Base-by-base conservation (phyloP, 352 stramenopile genomes). In the Nothophytophthora sp. region DNA sequence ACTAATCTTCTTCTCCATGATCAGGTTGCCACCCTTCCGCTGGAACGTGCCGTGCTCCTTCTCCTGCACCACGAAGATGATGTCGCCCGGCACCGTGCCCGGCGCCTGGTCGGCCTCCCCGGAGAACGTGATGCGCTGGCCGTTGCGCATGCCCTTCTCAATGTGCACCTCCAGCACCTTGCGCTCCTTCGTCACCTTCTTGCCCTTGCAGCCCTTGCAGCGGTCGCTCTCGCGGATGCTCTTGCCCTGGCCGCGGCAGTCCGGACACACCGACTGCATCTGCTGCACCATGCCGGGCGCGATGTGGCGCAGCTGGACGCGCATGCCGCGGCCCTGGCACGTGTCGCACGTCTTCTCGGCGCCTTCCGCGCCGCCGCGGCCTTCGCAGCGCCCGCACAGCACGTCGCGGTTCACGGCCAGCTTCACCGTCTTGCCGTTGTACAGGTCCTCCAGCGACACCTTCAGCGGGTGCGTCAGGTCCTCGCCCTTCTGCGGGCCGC, bases 371-470 rank as follows among this genome's bases (percentile, higher is more conserved):
- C 97, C 94, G 35, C 92, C 92, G 28, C 75, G 75, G 39, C 92
- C 92, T 23, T 94, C 86, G 56, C 92, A 98, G 50, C 81, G 72
- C 19, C 66, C 61, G 46, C 92, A 98, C 10, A 97, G 60, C 54
- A 96, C 90, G 62, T 99, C 96, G 30, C 96, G 93, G 60, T 97
- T 98, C 46, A 99, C 94, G 2, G 96, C 95, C 18, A 99, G 74
- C 60, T 98, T 98, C 39, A 98, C 92, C 6, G 95, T 99, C 76
- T 99, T 99, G 65, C 97, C 97, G 62, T 99, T 99, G 88, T 99
- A 99, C 38, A 99, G 70, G 61, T 99, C 97, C 69, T 99, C 97
- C 36, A 99, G 77, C 42, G 89, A 98, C 20, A 99, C 96, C 69
- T 98, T 98, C 50, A 99, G 76, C 25, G 90, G 90, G 77, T 98